phyloP scores from a whole-genome alignment of 1,284 basidiomycete species.

The Trametes sp. region DNA sequence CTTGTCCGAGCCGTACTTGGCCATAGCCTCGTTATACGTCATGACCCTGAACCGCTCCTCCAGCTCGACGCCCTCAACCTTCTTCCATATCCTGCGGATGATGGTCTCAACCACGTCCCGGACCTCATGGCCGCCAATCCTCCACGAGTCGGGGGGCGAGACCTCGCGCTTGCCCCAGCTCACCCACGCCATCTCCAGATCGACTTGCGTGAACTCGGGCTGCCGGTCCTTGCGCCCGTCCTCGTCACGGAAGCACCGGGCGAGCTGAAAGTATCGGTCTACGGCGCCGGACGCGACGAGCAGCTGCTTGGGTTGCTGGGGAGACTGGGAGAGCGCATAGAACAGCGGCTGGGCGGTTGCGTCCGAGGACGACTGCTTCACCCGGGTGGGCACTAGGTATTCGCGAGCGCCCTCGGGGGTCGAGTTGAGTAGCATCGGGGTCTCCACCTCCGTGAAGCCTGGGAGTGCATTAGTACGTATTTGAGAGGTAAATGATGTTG shows the following conservation, averaged over 20 bases:
- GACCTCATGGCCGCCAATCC: conserved; percentile 85
- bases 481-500: too few relatives aligned
- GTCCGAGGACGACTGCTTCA: conserved; percentile 37
- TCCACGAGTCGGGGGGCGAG: conserved; percentile 59
- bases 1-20: conserved; percentile 95
- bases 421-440: conserved; percentile 91
- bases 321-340: conserved; percentile 93
- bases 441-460: conserved; percentile 94
- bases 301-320: conserved; percentile 96
- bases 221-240: conserved; percentile 94
- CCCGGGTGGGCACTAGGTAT: conserved; percentile 91
- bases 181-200: conserved; percentile 96
- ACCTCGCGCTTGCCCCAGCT: conserved; percentile 63
- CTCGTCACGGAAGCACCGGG: conserved; percentile 95
- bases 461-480: conserved; percentile 24
- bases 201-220: conserved; percentile 96
- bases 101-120: conserved; percentile 78
- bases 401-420: conserved; percentile 95
- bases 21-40: conserved; percentile 89
- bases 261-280: conserved; percentile 92
- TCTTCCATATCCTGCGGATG: conserved; percentile 78
- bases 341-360: conserved; percentile 63
- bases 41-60: conserved; percentile 75
- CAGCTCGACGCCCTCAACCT: conserved; percentile 64
- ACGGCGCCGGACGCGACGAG: conserved; percentile 91